Percentiles rank a stretch among this genome's conserved stretches.
Conservation (phyloP, 163 green algal genomes). For the Scenedesmus sp. region DNA sequence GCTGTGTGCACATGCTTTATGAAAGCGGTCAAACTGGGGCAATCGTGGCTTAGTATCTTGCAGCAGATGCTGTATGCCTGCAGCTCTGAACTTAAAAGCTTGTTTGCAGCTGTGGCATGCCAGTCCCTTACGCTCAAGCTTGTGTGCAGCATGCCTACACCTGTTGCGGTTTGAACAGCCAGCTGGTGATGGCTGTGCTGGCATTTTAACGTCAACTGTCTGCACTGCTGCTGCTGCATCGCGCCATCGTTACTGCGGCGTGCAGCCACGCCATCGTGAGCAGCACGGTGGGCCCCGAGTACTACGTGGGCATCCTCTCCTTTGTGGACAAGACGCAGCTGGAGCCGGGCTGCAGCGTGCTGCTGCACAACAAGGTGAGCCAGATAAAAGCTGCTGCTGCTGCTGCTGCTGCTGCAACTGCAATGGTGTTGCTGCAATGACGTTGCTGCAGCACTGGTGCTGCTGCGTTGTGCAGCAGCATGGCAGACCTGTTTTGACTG, state of each 20-base stretch:
- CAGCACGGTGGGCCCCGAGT: conserved; percentile 95
- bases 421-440: neutral
- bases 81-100: neutral
- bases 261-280: conserved; percentile 97
- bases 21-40: no score
- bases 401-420: neutral
- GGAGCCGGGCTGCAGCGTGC: conserved; percentile 96
- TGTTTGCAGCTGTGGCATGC: neutral
- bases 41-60: neutral
- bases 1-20: neutral
- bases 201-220: neutral
- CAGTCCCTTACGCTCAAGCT: neutral
- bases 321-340: conserved; percentile 99
- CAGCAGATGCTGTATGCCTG: neutral
- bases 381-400: neutral
- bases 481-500: neutral
- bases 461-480: neutral
- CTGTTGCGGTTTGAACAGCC: neutral
- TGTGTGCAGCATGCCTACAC: neutral
- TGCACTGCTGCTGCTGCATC: neutral
- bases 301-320: conserved; percentile 98
- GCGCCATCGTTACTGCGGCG: neutral
- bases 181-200: neutral
- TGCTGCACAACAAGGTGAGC: conserved; percentile 98
- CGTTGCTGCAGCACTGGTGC: neutral